Conservation (phyloP, 2,329 filamentous ascomycete species). For the Scedosporium boydii region DNA sequence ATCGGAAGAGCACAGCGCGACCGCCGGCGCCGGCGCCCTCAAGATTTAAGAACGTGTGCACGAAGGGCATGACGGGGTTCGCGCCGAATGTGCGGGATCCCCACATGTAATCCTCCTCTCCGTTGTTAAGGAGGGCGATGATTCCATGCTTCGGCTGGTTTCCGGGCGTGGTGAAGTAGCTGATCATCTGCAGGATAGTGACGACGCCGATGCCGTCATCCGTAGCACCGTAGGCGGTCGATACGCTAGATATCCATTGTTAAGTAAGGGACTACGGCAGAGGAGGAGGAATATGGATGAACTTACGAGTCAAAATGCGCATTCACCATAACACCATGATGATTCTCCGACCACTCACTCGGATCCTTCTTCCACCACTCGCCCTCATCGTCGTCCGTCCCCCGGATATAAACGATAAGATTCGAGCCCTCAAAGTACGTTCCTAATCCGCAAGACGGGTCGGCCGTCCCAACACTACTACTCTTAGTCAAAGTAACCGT, state of each 20-base stretch:
- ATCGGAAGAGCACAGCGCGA: slow-evolving; percentile 76
- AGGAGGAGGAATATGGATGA: too few relatives aligned
- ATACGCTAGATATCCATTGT: slow-evolving; percentile 48
- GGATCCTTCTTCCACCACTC: slow-evolving; percentile 58
- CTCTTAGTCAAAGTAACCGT: slow-evolving; percentile 37
- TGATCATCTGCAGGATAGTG: slow-evolving; percentile 75
- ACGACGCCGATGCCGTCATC: slow-evolving; percentile 89
- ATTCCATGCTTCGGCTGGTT: slow-evolving; percentile 72
- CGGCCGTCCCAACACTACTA: slow-evolving; percentile 15
- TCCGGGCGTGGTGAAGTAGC: slow-evolving; percentile 67
- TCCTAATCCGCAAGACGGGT: slow-evolving; percentile 24
- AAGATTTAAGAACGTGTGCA: slow-evolving; percentile 85
- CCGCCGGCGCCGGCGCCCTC: slow-evolving; percentile 92
- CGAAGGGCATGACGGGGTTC: slow-evolving; percentile 69
- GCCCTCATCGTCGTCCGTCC: slow-evolving; percentile 61
- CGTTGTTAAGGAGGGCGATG: slow-evolving; percentile 84
- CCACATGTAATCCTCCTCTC: slow-evolving; percentile 86
- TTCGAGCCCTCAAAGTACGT: slow-evolving; percentile 92
- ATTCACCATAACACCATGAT: slow-evolving; percentile 78
- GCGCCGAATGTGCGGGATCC: slow-evolving; percentile 79
- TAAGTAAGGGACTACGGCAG: too few relatives aligned
- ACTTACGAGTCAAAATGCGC: slow-evolving; percentile 75
- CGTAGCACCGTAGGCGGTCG: slow-evolving; percentile 85
- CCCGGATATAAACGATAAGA: slow-evolving; percentile 83
- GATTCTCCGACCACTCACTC: slow-evolving; percentile 26